Evolutionary conservation across 176 grass and related monocot species (phyloP), one percentile per base, ranked within the genome.

Genomic region (Phoenix roebelenii): DNA sequence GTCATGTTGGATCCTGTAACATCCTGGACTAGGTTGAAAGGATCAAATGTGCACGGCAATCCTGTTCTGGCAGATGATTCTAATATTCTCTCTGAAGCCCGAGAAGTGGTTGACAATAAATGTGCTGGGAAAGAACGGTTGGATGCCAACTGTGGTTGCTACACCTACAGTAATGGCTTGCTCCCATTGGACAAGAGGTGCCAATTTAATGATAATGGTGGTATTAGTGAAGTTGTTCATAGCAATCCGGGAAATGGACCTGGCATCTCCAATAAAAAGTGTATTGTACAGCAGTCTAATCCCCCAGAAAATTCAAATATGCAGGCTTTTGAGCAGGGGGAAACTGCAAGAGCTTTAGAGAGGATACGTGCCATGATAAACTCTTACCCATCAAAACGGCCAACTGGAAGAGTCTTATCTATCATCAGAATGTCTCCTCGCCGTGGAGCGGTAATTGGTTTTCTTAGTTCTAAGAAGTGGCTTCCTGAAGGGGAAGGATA

Each of bases 21-120:
- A 65, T 65, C 60, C 32, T 97, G 93, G 93, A 83, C 69, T 61
- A 88, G 67, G 80, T 80, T 97, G 78, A 97, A 85, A 85, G 87
- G 84, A 49, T 64, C 52, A 18, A 88, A 69, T 39, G 24, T 79
- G 55, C 30, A 59, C 23, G 74, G 72, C 60, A 89, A 65, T 76
- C 76, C 72, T 76, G 22, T 23, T 7, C 23, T 22, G 17, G 80
- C 63, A 80, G 78, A 58, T 57, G 69, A 66, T 74, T 60, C 63
- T 56, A 16, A 62, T 48, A 49, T n/a, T 63, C 44, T 73, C 50
- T 65, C n/a, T 51, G 79, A 79, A 65, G 65, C 65, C 74, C 24
- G 56, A 65, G 78, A 76, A 82, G 72, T 63, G 53, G 79, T 82
- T 63, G 79, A 58, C 54, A 66, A 59, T 63, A 66, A 51, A 54